These are phyloP conservation scores for Arachis hypogaea DNA, from an alignment of 306 rosid species.

Conservation along the genomic window DNA sequence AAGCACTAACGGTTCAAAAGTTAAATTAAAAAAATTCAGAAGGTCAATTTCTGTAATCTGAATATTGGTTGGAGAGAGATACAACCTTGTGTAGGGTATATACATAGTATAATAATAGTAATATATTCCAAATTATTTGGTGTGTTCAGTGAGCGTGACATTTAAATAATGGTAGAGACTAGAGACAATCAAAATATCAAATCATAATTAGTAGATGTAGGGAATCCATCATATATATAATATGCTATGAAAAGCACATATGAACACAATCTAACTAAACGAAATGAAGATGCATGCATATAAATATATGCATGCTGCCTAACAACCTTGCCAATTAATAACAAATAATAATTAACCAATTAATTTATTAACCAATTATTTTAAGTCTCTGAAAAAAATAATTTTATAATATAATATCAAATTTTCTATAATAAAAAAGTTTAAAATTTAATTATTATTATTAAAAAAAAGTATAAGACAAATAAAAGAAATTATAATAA, in stretches of 20 bases:
- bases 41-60: background rate
- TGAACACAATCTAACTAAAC: background rate
- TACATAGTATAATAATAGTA: background rate
- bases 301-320: background rate
- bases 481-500: no score
- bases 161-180: background rate
- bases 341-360: no score
- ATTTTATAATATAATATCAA: no score
- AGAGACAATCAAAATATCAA: slow-evolving; percentile 1
- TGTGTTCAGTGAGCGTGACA: background rate
- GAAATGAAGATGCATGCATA: background rate
- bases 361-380: no score
- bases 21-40: background rate
- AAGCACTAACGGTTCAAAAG: no score
- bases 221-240: background rate
- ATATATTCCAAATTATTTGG: background rate
- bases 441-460: no score
- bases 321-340: background rate
- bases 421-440: no score
- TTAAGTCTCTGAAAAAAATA: no score
- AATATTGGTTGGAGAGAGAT: background rate
- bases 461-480: no score
- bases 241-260: slow-evolving; percentile 6
- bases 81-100: background rate
- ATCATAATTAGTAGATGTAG: background rate